phyloP scores from a whole-genome alignment of 192 early-diverging fungal genomes.

The Coemansia pectinata region DNA sequence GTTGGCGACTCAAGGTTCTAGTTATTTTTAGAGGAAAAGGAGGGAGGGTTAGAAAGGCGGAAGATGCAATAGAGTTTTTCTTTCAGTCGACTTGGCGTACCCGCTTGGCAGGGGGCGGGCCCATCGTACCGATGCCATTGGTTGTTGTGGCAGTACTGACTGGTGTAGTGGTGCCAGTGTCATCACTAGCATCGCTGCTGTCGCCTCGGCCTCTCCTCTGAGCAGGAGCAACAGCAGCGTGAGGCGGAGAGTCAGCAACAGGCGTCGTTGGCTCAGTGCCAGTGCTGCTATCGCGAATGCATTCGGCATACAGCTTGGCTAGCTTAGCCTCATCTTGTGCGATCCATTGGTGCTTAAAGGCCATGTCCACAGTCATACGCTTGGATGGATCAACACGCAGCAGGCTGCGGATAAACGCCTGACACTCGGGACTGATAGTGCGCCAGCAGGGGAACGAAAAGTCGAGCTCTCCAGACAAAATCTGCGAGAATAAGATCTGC shows the following conservation, averaged over 20 bases:
- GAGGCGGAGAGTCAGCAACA: slow-evolving; percentile 5
- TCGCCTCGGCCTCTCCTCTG: slow-evolving; percentile 2
- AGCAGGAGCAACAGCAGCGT: not conserved
- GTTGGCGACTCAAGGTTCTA: not conserved
- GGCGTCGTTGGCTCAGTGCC: slow-evolving; percentile 11
- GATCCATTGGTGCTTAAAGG: slow-evolving; percentile 62
- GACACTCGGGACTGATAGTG: slow-evolving; percentile 44
- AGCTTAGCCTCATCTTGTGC: slow-evolving; percentile 39
- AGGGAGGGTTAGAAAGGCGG: not conserved
- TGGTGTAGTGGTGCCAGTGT: not conserved
- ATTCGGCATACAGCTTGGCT: slow-evolving; percentile 46
- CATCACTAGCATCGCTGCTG: not conserved
- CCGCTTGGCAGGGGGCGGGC: slow-evolving; percentile 43
- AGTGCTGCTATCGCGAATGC: slow-evolving; percentile 3
- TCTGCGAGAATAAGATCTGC: slow-evolving; percentile 43
- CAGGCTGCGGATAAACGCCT: slow-evolving; percentile 47
- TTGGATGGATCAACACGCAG: slow-evolving; percentile 45
- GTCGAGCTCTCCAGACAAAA: slow-evolving; percentile 48
- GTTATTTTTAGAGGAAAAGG: not conserved
- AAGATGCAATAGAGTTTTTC: not conserved
- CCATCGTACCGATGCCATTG: slow-evolving; percentile 20
- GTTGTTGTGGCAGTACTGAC: not conserved
- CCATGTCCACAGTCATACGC: slow-evolving; percentile 58
- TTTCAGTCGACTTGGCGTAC: slow-evolving; percentile 12
- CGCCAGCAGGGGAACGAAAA: slow-evolving; percentile 54